Evolutionary conservation across 2,329 filamentous ascomycete species (phyloP).

Genomic region (Sclerotinia subarctica): DNA sequence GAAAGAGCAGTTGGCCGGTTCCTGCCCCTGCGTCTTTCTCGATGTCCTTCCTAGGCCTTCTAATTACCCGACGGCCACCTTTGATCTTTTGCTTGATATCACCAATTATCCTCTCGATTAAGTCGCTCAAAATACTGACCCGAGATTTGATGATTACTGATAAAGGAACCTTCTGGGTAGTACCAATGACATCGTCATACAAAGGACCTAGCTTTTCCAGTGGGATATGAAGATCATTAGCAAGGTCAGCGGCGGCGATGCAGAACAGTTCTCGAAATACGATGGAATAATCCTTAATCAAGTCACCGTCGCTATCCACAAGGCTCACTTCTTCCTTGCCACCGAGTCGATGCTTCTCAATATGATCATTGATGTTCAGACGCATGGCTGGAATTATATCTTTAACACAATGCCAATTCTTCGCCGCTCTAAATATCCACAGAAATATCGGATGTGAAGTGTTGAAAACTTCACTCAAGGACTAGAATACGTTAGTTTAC

Average conservation of each 20-base stretch:
- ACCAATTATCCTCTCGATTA: background rate
- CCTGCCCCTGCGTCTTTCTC: slow-evolving; percentile 17
- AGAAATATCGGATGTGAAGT: slow-evolving; percentile 76
- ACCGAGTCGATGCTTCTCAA: slow-evolving; percentile 39
- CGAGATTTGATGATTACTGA: slow-evolving; percentile 17
- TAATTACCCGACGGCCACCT: slow-evolving; percentile 11
- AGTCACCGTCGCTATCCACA: slow-evolving; percentile 52
- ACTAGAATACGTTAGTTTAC: slow-evolving; percentile 37
- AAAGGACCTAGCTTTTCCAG: slow-evolving; percentile 64
- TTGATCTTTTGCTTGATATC: slow-evolving; percentile 19
- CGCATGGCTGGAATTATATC: slow-evolving; percentile 70
- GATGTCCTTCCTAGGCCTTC: slow-evolving; percentile 11
- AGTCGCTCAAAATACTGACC: slow-evolving; percentile 2
- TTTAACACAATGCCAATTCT: slow-evolving; percentile 69
- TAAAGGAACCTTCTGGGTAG: slow-evolving; percentile 44
- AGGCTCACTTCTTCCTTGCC: slow-evolving; percentile 45
- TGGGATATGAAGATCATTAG: slow-evolving; percentile 60
- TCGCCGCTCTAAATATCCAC: slow-evolving; percentile 80
- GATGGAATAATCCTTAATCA: slow-evolving; percentile 67
- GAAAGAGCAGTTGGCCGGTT: slow-evolving; percentile 65
- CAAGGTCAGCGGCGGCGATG: slow-evolving; percentile 71
- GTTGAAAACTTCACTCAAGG: slow-evolving; percentile 71
- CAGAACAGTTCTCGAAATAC: slow-evolving; percentile 84
- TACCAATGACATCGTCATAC: slow-evolving; percentile 73
- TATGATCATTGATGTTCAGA: slow-evolving; percentile 58